These are phyloP conservation scores for Ophiosphaerella herpotricha DNA, from an alignment of 2,329 filamentous ascomycete genomes.

Conservation along the genomic window DNA sequence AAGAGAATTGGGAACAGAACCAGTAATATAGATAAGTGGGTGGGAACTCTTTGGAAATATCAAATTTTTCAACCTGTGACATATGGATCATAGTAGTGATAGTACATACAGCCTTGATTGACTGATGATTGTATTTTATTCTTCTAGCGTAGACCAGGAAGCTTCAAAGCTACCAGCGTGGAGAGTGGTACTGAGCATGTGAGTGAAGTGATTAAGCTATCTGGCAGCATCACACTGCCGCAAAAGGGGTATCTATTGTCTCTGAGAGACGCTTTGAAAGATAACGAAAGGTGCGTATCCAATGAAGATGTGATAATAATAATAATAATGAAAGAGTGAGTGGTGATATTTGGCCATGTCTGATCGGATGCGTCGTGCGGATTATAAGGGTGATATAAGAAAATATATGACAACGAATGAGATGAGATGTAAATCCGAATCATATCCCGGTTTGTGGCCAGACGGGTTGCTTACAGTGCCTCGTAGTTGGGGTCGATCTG, in stretches of 20 bases:
- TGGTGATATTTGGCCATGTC: conserved; percentile 4
- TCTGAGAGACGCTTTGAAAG: conserved; percentile 1
- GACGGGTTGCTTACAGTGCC: conserved; percentile 21
- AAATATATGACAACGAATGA: conserved; percentile 35
- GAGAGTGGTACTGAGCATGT: neutral
- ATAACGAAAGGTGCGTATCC: neutral
- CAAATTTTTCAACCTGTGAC: too few species aligned
- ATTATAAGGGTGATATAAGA: conserved; percentile 14
- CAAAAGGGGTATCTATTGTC: conserved; percentile 5
- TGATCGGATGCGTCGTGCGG: conserved; percentile 27
- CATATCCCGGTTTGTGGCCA: conserved; percentile 3
- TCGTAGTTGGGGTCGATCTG: conserved; percentile 44
- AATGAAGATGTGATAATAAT: neutral
- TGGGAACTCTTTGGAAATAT: too few species aligned
- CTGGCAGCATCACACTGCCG: neutral
- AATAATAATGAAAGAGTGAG: neutral
- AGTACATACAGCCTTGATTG: too few species aligned
- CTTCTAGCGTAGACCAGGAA: too few species aligned
- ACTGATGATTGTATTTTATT: too few species aligned
- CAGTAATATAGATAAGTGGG: neutral
- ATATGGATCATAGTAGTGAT: too few species aligned
- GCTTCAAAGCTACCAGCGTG: too few species aligned
- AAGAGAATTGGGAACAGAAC: neutral
- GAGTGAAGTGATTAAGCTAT: conserved; percentile 1
- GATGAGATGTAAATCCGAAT: conserved; percentile 12